Evolutionary conservation across 2,329 filamentous ascomycete genomes (phyloP).

Genomic region (Neocucurbitaria cava): DNA sequence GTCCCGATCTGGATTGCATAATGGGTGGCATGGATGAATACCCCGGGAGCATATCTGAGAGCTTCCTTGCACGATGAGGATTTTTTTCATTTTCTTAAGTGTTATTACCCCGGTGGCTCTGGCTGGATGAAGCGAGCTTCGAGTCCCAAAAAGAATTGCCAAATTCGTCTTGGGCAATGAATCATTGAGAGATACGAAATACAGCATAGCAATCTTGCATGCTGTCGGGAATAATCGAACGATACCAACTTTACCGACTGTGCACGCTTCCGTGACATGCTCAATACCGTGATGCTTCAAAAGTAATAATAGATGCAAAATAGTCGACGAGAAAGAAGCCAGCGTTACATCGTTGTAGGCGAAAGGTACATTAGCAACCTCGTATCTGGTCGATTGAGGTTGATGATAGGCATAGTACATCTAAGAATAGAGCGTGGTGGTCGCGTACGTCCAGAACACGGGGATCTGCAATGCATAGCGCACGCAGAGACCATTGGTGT

Average conservation of each 20-base stretch:
- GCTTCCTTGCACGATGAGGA: background rate
- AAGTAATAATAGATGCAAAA: background rate
- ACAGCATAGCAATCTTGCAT: background rate
- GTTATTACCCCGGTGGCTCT: background rate
- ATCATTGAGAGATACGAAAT: background rate
- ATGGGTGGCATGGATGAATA: background rate
- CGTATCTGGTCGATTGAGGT: background rate
- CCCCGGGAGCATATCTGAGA: background rate
- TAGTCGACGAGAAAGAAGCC: background rate
- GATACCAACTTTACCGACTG: no score
- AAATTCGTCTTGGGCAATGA: background rate
- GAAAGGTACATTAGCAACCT: background rate
- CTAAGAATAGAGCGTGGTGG: background rate
- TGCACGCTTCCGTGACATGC: background rate
- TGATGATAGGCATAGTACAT: background rate
- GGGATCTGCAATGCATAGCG: background rate
- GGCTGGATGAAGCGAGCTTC: background rate
- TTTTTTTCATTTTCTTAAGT: background rate
- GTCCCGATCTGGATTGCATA: conserved; percentile 4
- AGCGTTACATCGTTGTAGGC: background rate
- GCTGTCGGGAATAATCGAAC: background rate
- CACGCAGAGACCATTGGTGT: background rate
- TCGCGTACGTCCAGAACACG: background rate
- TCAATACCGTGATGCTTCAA: background rate
- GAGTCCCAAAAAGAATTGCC: background rate